Base-by-base conservation (phyloP, 768 basidiomycete genomes). In the Coprinopsis strossmayeri region DNA sequence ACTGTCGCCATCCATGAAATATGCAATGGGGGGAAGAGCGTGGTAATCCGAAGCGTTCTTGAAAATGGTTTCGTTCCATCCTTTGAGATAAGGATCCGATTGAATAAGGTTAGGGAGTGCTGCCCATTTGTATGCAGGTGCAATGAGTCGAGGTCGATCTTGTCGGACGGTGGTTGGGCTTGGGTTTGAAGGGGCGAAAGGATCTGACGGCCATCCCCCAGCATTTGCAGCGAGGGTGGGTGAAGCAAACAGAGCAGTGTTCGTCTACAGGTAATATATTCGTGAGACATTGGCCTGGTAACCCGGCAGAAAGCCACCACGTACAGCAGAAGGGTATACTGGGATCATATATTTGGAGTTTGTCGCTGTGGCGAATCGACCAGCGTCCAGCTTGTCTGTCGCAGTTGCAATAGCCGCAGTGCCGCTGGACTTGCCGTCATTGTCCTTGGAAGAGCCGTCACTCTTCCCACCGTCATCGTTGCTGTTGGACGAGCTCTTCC, bases 21-120 rank as follows among this genome's bases (percentile, higher is more conserved):
- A 96, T 18, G 55, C 57, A 27, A 90, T 85, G 34, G 85, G 80
- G n/a, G 74, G 70, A 20, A 77, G 66, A 45, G 65, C 59, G 61
- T 73, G 79, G 60, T 86, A 92, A n/a, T 72, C 67, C 0, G 88
- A 79, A 12, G 93, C 96, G 66, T 98, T 97, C 45, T 64, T 71
- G 55, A 97, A 87, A 61, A 98, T 97, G 39, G 90, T 87, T 20
- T 74, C 73, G 64, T 99, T 96, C 95, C 95, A 98, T 51, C 67
- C 72, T 50, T 76, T 69, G 59, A 98, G 75, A 69, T 99, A 98
- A 2, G 89, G 81, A 62, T 98, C 91, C 45, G 70, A 77, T 46
- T 73, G 65, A 59, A 98, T 95, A 56, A 96, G 74, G 20, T 62
- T 60, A 3, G 86, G 81, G 21, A 99, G 79, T 11, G 81, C 88